Conservation (phyloP, 2,329 filamentous ascomycete species). For the Fusarium lyarnte region DNA sequence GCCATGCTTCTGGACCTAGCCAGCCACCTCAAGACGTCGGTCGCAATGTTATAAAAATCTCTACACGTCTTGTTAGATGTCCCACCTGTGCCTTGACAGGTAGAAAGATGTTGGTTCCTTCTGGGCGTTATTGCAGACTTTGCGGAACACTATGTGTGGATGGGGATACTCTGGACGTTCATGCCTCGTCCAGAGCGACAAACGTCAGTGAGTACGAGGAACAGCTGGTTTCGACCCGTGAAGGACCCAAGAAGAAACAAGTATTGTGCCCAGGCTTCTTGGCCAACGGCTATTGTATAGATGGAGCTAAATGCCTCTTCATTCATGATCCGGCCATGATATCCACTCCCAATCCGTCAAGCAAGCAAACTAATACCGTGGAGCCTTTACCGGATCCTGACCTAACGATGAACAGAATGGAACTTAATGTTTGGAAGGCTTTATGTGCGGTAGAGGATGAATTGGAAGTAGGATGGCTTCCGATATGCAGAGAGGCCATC, state of each 20-base stretch:
- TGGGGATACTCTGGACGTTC: fast-evolving
- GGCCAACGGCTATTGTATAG: fast-evolving
- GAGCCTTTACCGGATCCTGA: fast-evolving
- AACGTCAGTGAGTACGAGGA: fast-evolving
- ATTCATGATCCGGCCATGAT: fast-evolving
- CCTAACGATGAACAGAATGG: fast-evolving
- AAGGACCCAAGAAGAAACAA: fast-evolving
- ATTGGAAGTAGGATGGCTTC: fast-evolving
- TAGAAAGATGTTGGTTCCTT: fast-evolving
- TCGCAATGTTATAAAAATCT: fast-evolving
- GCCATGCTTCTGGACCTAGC: not conserved
- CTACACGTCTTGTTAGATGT: fast-evolving
- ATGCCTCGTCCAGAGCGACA: no score
- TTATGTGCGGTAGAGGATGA: fast-evolving
- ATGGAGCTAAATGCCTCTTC: not conserved
- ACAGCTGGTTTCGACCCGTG: fast-evolving
- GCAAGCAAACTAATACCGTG: fast-evolving
- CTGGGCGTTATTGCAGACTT: fast-evolving
- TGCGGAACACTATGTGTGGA: not conserved
- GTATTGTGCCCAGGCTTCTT: fast-evolving
- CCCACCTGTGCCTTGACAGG: fast-evolving
- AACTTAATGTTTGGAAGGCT: fast-evolving
- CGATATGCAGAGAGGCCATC: fast-evolving
- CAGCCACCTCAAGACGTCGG: fast-evolving
- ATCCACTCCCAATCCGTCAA: not conserved